Evolutionary conservation across 1,284 basidiomycete genomes (phyloP).

Genomic region (Moesziomyces sp.): DNA sequence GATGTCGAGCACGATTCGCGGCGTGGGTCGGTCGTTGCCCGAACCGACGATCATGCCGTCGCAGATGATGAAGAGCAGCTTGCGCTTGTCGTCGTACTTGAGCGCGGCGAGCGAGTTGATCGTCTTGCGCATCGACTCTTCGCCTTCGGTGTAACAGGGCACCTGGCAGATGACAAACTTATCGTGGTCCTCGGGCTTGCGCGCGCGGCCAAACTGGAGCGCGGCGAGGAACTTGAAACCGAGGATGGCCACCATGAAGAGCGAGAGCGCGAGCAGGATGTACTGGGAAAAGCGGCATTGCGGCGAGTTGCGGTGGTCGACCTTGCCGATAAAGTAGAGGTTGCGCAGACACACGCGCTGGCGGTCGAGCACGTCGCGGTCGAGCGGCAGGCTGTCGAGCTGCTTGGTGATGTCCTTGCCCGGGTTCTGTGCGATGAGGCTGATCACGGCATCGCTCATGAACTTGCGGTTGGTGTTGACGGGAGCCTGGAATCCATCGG

Average conservation of each 20-base stretch:
- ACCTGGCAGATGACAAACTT: constrained; percentile 99
- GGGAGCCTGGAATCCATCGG: constrained; percentile 75
- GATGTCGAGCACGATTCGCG: constrained; percentile 91
- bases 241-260: constrained; percentile 94
- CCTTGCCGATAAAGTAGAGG: constrained; percentile 88
- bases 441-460: constrained; percentile 79
- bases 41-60: constrained; percentile 99
- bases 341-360: constrained; percentile 92
- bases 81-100: constrained; percentile 98
- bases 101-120: constrained; percentile 93
- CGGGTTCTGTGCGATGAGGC: constrained; percentile 83
- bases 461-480: constrained; percentile 75
- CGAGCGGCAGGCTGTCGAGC: constrained; percentile 77
- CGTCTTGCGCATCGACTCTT: constrained; percentile 84
- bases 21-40: constrained; percentile 76
- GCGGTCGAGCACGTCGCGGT: constrained; percentile 75
- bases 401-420: constrained; percentile 87
- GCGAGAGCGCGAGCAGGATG: constrained; percentile 87
- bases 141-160: constrained; percentile 96
- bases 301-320: constrained; percentile 89
- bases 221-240: constrained; percentile 98
- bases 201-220: constrained; percentile 82
- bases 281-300: constrained; percentile 92
- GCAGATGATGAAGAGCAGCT: constrained; percentile 91
- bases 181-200: constrained; percentile 94